A percentile compares a stretch with the other conserved stretches of the same genome.
phyloP scores from a whole-genome alignment of 495 filamentous ascomycete genomes.

The Neurospora sp. region DNA sequence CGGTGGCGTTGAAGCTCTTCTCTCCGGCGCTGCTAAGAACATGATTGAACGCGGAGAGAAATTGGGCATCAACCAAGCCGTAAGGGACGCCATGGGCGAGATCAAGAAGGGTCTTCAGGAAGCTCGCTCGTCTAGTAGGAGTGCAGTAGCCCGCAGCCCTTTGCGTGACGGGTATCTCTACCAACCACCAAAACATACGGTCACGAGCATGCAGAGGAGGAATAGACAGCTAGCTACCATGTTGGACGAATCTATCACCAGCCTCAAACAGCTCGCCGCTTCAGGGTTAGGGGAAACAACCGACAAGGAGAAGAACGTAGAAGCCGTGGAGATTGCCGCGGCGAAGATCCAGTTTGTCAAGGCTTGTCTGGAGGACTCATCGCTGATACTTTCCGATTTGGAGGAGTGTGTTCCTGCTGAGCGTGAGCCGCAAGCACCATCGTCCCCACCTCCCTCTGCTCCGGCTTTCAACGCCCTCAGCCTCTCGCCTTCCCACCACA shows the following conservation, averaged over 20 bases:
- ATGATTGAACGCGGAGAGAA: constrained; percentile 74
- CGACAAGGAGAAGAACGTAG: constrained; percentile 23
- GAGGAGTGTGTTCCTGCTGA: constrained; percentile 24
- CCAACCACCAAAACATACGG: constrained; percentile 8
- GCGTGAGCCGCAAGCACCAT: neutral
- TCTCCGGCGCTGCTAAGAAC: constrained; percentile 78
- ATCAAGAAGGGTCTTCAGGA: constrained; percentile 43
- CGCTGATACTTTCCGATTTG: constrained; percentile 39
- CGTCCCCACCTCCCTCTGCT: neutral
- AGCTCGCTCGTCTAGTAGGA: constrained; percentile 24
- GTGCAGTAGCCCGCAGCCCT: constrained; percentile 4
- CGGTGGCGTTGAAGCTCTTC: constrained; percentile 59
- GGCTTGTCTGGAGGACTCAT: constrained; percentile 59
- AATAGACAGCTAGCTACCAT: constrained; percentile 64
- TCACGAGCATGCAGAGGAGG: constrained; percentile 50
- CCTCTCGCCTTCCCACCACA: constrained; percentile 12
- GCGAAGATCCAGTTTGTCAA: constrained; percentile 71
- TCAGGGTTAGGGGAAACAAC: constrained; percentile 13
- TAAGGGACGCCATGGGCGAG: constrained; percentile 81
- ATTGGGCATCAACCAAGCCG: constrained; percentile 81
- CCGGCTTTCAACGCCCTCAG: neutral
- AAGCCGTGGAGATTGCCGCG: constrained; percentile 54
- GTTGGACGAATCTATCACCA: constrained; percentile 59
- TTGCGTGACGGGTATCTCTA: neutral
- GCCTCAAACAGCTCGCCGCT: constrained; percentile 46